Conservation (phyloP, 2,329 filamentous ascomycete species). For the Fulvia fulva region DNA sequence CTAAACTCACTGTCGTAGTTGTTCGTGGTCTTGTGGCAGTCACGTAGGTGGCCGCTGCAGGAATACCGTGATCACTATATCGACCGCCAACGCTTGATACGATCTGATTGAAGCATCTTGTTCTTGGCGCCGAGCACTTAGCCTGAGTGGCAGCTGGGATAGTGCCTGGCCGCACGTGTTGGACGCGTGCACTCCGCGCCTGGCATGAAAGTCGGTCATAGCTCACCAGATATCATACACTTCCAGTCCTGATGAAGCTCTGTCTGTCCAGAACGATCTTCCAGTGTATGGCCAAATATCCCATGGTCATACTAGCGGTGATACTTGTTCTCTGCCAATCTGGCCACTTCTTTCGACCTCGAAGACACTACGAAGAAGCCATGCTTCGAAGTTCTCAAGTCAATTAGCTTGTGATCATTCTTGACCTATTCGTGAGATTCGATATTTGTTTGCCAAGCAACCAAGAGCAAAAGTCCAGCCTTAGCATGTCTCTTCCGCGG, state of each 20-base stretch:
- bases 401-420: too few relatives aligned
- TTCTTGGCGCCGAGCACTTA: not conserved
- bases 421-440: not conserved
- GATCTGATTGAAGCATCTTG: not conserved
- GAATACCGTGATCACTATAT: not conserved
- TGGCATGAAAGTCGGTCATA: not conserved
- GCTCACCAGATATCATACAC: not conserved
- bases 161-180: not conserved
- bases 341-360: too few relatives aligned
- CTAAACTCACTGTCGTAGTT: not conserved
- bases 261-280: too few relatives aligned
- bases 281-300: too few relatives aligned
- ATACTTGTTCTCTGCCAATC: too few relatives aligned
- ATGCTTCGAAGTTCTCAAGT: too few relatives aligned
- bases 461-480: not conserved
- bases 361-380: too few relatives aligned
- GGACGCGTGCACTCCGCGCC: not conserved
- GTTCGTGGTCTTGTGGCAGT: not conserved
- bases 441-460: not conserved
- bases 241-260: too few relatives aligned
- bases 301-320: too few relatives aligned
- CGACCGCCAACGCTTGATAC: not conserved
- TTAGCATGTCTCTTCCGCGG: not conserved
- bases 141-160: not conserved
- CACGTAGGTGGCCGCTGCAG: not conserved